phyloP scores from a whole-genome alignment of 345 rosid genomes.

The Rhodomyrtus tomentosa region DNA sequence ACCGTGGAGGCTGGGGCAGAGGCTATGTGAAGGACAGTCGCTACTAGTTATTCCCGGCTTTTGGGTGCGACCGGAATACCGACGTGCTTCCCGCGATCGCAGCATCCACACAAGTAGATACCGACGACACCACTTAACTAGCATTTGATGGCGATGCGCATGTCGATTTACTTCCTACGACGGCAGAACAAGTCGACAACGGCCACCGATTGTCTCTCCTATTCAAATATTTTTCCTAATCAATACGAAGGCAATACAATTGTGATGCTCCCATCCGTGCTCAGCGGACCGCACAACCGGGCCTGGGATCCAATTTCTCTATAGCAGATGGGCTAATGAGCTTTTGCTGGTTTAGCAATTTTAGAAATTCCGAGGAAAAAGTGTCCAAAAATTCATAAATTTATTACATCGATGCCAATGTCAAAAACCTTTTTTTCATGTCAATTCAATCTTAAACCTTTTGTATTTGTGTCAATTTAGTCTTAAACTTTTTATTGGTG shows the following conservation, averaged over 20 bases:
- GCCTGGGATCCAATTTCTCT: neutral
- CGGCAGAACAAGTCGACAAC: neutral
- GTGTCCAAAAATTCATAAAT: too few species aligned
- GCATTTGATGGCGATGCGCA: neutral
- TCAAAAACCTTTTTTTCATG: too few species aligned
- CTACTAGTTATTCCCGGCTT: neutral
- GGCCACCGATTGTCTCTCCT: rapidly evolving
- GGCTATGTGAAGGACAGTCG: neutral
- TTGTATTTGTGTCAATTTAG: too few species aligned
- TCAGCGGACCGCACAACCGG: neutral
- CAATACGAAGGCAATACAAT: neutral
- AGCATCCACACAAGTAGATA: neutral
- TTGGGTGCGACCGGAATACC: neutral
- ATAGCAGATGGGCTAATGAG: neutral
- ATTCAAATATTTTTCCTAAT: neutral
- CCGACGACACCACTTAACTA: neutral
- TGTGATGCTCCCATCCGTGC: neutral
- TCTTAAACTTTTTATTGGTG: too few species aligned
- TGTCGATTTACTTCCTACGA: neutral
- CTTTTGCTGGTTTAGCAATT: neutral
- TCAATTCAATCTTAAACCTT: too few species aligned
- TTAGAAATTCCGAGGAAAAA: neutral
- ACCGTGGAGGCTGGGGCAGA: neutral
- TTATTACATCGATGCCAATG: too few species aligned
- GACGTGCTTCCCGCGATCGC: neutral